Conservation (phyloP, 2,329 filamentous ascomycete species). For the Fusarium equiseti region DNA sequence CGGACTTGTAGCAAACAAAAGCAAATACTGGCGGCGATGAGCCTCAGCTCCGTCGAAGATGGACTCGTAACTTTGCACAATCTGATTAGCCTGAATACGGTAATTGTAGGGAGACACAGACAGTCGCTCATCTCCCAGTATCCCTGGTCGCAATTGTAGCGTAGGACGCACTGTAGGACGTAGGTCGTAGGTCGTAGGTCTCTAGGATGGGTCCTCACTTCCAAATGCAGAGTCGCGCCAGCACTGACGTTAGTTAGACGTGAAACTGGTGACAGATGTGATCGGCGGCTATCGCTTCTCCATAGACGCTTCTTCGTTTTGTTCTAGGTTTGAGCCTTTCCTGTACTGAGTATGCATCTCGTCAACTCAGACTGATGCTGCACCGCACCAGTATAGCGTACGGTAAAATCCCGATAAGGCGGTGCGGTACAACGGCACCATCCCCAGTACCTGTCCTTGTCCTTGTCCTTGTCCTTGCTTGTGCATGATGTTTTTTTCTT, state of each 20-base stretch:
- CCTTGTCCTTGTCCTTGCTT: background rate
- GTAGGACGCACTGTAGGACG: background rate
- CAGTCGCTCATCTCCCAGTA: background rate
- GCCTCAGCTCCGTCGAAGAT: background rate
- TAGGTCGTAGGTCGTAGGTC: background rate
- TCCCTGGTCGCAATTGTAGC: background rate
- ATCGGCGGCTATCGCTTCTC: constrained; percentile 21
- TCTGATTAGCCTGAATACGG: background rate
- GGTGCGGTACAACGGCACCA: background rate
- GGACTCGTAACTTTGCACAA: background rate
- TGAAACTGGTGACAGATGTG: constrained; percentile 15
- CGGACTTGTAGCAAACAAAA: background rate
- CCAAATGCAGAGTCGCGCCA: constrained; percentile 1
- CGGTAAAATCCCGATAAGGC: background rate
- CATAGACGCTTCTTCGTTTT: background rate
- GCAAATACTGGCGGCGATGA: constrained; percentile 8
- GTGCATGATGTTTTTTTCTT: background rate
- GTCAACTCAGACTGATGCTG: background rate
- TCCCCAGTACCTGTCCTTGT: background rate
- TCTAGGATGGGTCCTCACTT: background rate
- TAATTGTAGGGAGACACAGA: constrained; percentile 1
- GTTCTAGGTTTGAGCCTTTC: constrained; percentile 13
- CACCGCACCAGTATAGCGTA: background rate
- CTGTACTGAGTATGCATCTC: constrained; percentile 23
- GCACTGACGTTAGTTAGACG: constrained; percentile 1